A percentile compares a stretch with the other conserved stretches of the same genome.
Conservation (phyloP, 352 stramenopile genomes). For the Phytophthora sansomeana region DNA sequence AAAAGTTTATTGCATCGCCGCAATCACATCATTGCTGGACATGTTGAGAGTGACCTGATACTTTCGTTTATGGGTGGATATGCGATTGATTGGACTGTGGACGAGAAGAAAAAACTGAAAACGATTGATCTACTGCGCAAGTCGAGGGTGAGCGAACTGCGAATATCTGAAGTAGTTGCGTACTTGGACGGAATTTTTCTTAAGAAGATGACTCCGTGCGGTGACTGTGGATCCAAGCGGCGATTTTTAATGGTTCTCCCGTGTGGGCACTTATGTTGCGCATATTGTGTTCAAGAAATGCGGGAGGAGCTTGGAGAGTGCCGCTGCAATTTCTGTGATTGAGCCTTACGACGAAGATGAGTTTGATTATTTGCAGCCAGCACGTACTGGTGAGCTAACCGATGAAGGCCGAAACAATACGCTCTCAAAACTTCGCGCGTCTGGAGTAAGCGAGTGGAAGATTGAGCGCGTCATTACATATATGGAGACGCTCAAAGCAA, state of each 20-base stretch:
- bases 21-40: slow-evolving; percentile 48
- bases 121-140: slow-evolving; percentile 46
- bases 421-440: slow-evolving; percentile 44
- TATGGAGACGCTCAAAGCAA: slow-evolving; percentile 47
- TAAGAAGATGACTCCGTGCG: slow-evolving; percentile 56
- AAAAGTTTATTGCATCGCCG: slow-evolving; percentile 76
- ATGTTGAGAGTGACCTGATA: slow-evolving; percentile 54
- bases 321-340: slow-evolving; percentile 19
- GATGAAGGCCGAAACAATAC: slow-evolving; percentile 48
- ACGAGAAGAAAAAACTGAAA: slow-evolving; percentile 37
- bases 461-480: slow-evolving; percentile 43
- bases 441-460: slow-evolving; percentile 36
- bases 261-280: slow-evolving; percentile 91
- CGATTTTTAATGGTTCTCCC: slow-evolving; percentile 90
- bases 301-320: slow-evolving; percentile 17
- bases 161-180: slow-evolving; percentile 25
- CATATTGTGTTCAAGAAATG: slow-evolving; percentile 86
- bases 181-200: slow-evolving; percentile 52
- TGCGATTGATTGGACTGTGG: slow-evolving; percentile 38
- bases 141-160: slow-evolving; percentile 37
- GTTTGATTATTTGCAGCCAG: slow-evolving; percentile 29
- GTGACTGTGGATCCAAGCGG: slow-evolving; percentile 68
- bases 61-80: slow-evolving; percentile 54
- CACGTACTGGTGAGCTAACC: slow-evolving; percentile 25
- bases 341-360: slow-evolving; percentile 28